Evolutionary conservation across 2,329 filamentous ascomycete species (phyloP).

Genomic region (Lecanoromycetidae sp.): DNA sequence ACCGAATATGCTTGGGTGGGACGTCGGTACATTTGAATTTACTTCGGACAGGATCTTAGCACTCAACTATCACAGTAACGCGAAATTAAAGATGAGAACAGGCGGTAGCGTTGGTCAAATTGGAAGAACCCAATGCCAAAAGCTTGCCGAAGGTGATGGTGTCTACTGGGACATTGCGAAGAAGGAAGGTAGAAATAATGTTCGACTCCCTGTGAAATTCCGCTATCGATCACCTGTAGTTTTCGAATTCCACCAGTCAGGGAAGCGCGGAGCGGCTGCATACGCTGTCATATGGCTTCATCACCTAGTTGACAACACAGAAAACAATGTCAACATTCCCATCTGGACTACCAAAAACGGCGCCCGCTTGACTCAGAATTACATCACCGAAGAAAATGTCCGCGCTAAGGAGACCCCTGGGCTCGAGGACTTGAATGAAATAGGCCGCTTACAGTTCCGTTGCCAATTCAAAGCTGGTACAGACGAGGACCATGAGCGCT

Average conservation of each 20-base stretch:
- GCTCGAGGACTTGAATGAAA: slow-evolving; percentile 60
- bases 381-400: slow-evolving; percentile 70
- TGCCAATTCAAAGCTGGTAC: slow-evolving; percentile 82
- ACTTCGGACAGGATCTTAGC: slow-evolving; percentile 57
- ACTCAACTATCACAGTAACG: slow-evolving; percentile 46
- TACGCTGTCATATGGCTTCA: slow-evolving; percentile 80
- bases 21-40: slow-evolving; percentile 91
- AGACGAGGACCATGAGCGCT: slow-evolving; percentile 70
- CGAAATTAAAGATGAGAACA: slow-evolving; percentile 67
- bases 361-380: slow-evolving; percentile 74
- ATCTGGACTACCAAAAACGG: slow-evolving; percentile 75
- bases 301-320: slow-evolving; percentile 69
- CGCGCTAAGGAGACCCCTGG: slow-evolving; percentile 51
- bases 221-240: slow-evolving; percentile 83
- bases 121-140: slow-evolving; percentile 49
- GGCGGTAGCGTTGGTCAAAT: slow-evolving; percentile 70
- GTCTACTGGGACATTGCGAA: slow-evolving; percentile 47
- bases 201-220: slow-evolving; percentile 77
- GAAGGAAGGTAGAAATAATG: slow-evolving; percentile 37
- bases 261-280: slow-evolving; percentile 57
- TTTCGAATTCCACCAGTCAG: slow-evolving; percentile 65
- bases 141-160: slow-evolving; percentile 46
- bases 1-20: slow-evolving; percentile 79
- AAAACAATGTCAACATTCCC: slow-evolving; percentile 68
- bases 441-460: slow-evolving; percentile 70